These are phyloP conservation scores for Orbilia javanica DNA, from an alignment of 2,329 filamentous ascomycete species.

Conservation along the genomic window DNA sequence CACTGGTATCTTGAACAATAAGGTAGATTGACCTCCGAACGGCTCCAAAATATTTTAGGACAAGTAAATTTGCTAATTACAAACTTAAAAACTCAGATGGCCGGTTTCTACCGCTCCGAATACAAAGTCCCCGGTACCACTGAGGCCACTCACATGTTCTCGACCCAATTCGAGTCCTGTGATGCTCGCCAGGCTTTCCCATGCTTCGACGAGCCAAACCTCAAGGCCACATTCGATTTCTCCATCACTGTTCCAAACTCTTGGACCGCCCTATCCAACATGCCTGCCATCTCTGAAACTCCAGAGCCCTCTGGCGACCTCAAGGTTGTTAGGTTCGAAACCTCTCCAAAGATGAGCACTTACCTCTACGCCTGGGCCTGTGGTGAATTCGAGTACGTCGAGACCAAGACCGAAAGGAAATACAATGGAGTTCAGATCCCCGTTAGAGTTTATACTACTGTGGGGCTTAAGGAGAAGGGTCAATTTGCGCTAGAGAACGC, in stretches of 20 bases:
- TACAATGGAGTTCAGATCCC: constrained; percentile 93
- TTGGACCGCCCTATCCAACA: constrained; percentile 81
- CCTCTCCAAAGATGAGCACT: constrained; percentile 89
- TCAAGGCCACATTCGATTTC: constrained; percentile 96
- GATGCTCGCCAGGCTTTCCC: constrained; percentile 95
- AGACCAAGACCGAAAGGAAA: constrained; percentile 86
- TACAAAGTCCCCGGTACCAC: constrained; percentile 76
- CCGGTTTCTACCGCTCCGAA: constrained; percentile 92
- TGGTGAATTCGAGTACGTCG: constrained; percentile 96
- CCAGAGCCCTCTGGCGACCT: constrained; percentile 68
- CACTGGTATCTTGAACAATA: constrained; percentile 84
- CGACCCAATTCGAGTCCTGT: constrained; percentile 97
- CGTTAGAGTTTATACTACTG: constrained; percentile 94
- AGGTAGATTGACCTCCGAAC: constrained; percentile 64
- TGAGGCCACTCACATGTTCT: constrained; percentile 74
- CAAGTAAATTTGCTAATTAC: neutral
- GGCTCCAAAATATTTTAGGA: neutral
- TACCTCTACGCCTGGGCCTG: constrained; percentile 91
- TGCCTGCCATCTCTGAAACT: constrained; percentile 81
- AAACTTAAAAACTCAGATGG: constrained; percentile 71
- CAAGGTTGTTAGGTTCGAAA: constrained; percentile 81
- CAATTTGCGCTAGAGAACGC: constrained; percentile 90
- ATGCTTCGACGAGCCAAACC: constrained; percentile 97
- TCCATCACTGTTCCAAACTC: constrained; percentile 90
- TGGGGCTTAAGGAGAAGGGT: constrained; percentile 92